A percentile compares a stretch with the other conserved stretches of the same genome.
Evolutionary conservation across 2,329 filamentous ascomycete genomes (phyloP).

Genomic region (Colletotrichum lentis): DNA sequence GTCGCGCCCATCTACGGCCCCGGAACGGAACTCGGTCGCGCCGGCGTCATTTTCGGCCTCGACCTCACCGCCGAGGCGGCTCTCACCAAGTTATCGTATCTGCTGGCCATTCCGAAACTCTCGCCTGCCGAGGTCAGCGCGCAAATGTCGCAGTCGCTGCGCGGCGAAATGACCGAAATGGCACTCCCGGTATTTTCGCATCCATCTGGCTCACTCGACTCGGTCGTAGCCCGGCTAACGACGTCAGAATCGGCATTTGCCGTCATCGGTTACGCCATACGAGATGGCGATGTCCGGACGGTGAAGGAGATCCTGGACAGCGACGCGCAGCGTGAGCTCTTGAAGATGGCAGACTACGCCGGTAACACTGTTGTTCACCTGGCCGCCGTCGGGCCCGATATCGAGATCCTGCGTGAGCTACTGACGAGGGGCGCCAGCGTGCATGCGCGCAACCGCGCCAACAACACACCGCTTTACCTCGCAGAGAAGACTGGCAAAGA

Average conservation of each 20-base stretch:
- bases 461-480: constrained; percentile 72
- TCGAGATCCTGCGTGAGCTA: constrained; percentile 65
- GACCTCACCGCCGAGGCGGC: constrained; percentile 92
- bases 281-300: constrained; percentile 71
- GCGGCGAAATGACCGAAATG: constrained; percentile 86
- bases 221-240: constrained; percentile 54
- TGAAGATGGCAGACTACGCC: constrained; percentile 81
- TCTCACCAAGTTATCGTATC: constrained; percentile 87
- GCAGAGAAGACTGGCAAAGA: constrained; percentile 65
- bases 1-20: constrained; percentile 82
- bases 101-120: constrained; percentile 74
- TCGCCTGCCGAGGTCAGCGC: constrained; percentile 70
- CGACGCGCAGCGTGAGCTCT: constrained; percentile 63
- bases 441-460: constrained; percentile 69
- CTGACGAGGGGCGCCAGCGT: constrained; percentile 71
- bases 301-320: constrained; percentile 75
- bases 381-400: constrained; percentile 62
- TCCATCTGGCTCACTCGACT: constrained; percentile 64
- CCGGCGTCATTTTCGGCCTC: constrained; percentile 87
- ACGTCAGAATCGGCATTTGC: constrained; percentile 71
- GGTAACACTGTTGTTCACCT: constrained; percentile 76
- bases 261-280: constrained; percentile 81
- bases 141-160: constrained; percentile 77
- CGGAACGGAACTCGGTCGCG: constrained; percentile 78
- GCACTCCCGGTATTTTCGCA: constrained; percentile 78